Base-by-base conservation (phyloP, 148 eudicot species). In the Silene uniflora region DNA sequence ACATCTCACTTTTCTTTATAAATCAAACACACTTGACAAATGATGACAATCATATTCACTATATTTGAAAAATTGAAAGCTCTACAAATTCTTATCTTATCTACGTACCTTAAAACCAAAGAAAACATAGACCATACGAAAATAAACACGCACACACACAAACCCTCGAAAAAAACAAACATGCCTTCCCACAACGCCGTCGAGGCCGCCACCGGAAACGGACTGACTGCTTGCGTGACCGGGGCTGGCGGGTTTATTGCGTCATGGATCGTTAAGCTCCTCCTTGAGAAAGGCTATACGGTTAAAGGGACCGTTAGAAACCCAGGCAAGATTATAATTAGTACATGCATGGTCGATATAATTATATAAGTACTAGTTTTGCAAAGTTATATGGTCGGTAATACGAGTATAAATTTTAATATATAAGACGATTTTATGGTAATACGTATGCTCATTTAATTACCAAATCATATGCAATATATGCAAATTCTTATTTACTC, bases 191-290 rank as follows among this genome's bases (percentile, higher is more conserved):
- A 76, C 69, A 42, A 23, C 32, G 17, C 7, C 23, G 23, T 66
- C 59, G 21, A 19, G 5, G 47, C 72, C 56, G 24, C 72, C 56
- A 68, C 56, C 67, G 80, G 81, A 66, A 73, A 85, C 73, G 91
- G 86, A 46, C 77, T 81, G 69, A 81, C 86, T 39, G 88, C 89
- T 0, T 93, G 98, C 68, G 98, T 94, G 66, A 94, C 98, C 74
- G 98, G 98, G 35, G 98, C 98, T 62, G 97, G 95, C 4, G 98
- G 98, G 1, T 94, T 86, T 87, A 89, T 94, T 13, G 98, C 96
- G 39, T 94, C 98, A 1, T 94, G 98, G 98, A 71, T 94, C 9
- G 97, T 94, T n/a, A 94, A 94, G 78, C 77, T 85, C 7, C 96
- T 94, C 72, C 84, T 94, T 13, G 84, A 91, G 32, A 89, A 76